phyloP scores from a whole-genome alignment of 148 eudicot species.

The Amaranthus cruentus region DNA sequence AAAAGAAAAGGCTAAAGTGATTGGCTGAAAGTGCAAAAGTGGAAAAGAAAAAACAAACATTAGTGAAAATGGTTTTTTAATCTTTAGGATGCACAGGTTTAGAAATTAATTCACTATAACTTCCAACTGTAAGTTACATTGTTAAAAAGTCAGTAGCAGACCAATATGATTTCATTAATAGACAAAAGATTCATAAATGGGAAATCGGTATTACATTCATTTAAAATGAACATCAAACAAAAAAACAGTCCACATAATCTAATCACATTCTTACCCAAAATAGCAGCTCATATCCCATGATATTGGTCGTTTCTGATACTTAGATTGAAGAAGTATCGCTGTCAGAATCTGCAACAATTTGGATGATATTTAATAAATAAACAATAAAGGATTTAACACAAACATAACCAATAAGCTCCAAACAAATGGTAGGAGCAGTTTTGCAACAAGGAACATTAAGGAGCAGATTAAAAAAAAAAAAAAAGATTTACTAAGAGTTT shows the following conservation, averaged over 20 bases:
- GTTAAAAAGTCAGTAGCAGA: too few relatives aligned
- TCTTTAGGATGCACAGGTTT: too few relatives aligned
- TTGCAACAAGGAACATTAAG: background rate
- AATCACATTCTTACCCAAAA: slow-evolving; percentile 17
- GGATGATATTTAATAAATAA: background rate
- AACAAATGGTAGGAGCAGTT: background rate
- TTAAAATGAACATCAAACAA: background rate
- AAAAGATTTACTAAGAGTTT: background rate
- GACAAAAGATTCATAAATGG: background rate
- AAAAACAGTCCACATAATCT: background rate
- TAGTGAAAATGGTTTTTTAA: background rate
- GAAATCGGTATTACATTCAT: background rate
- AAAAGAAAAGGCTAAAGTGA: background rate
- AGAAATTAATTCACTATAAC: too few relatives aligned
- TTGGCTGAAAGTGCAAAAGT: too few relatives aligned
- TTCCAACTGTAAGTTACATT: too few relatives aligned
- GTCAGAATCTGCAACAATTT: slow-evolving; percentile 53
- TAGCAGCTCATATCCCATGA: slow-evolving; percentile 12
- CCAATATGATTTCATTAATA: background rate
- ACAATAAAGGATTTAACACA: background rate
- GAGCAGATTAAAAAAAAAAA: background rate
- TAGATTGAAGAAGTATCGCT: slow-evolving; percentile 58
- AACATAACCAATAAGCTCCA: background rate
- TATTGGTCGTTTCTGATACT: slow-evolving; percentile 35
- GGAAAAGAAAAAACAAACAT: background rate